Conservation (phyloP, 2,329 filamentous ascomycete genomes). For the Onygenales sp. region DNA sequence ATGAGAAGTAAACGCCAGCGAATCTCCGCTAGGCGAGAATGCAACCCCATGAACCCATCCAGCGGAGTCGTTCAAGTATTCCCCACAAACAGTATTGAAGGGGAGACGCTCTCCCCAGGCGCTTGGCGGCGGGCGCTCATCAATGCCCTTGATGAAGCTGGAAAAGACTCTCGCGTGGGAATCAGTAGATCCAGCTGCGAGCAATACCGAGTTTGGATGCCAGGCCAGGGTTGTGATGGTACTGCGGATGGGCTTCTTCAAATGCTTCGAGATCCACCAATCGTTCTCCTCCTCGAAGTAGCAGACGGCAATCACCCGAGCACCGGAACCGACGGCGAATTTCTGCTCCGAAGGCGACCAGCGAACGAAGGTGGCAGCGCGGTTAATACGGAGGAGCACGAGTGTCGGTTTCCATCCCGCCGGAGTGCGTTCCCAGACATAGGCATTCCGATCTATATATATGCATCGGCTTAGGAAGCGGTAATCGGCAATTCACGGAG, state of each 20-base stretch:
- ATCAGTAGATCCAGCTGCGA: constrained; percentile 93
- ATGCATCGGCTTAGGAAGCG: not conserved
- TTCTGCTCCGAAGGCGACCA: constrained; percentile 97
- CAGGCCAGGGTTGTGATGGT: constrained; percentile 91
- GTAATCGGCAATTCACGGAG: not conserved
- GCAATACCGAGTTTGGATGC: constrained; percentile 94
- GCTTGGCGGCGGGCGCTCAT: constrained; percentile 72
- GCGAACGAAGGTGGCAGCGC: constrained; percentile 90
- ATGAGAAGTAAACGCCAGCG: constrained; percentile 88
- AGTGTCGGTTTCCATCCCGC: constrained; percentile 93
- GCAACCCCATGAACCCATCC: constrained; percentile 92
- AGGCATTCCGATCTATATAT: constrained; percentile 76
- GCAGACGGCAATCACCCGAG: constrained; percentile 90
- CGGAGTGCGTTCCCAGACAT: constrained; percentile 94
- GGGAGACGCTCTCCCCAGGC: constrained; percentile 93
- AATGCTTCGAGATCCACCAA: constrained; percentile 99
- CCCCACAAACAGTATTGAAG: constrained; percentile 97
- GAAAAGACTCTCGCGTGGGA: constrained; percentile 93
- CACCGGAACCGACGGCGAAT: constrained; percentile 93
- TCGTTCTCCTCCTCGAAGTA: constrained; percentile 99
- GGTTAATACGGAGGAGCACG: constrained; percentile 91
- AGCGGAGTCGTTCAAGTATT: constrained; percentile 90
- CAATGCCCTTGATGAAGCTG: constrained; percentile 90
- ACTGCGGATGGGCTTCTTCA: constrained; percentile 97
- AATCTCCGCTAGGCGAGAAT: constrained; percentile 86